Evolutionary conservation across 164 flowering plant species (phyloP).

Genomic region (grape (Vitis vinifera)): ASM3070453v1 NC_081819.1:15161001-15161500

Average conservation of each 20-base stretch:
- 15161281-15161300: constrained; percentile 84
- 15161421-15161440: neutral
- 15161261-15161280: constrained; percentile 93
- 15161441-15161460: neutral
- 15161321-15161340: constrained; percentile 92
- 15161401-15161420: neutral
- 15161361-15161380: neutral
- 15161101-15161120: constrained; percentile 88
- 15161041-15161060: constrained; percentile 40
- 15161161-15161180: constrained; percentile 93
- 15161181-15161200: constrained; percentile 86
- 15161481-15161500: too few species aligned
- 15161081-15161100: constrained; percentile 50
- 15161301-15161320: constrained; percentile 88
- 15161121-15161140: constrained; percentile 74
- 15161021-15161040: constrained; percentile 94
- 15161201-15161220: constrained; percentile 87
- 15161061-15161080: constrained; percentile 20
- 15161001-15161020: constrained; percentile 86
- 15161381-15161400: neutral
- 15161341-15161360: neutral
- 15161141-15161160: constrained; percentile 72
- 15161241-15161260: constrained; percentile 53
- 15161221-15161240: constrained; percentile 85
- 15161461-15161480: too few species aligned